Evolutionary conservation across 345 rosid species (phyloP), one percentile per base, ranked within the genome.

Genomic region (Heritiera littoralis): DNA sequence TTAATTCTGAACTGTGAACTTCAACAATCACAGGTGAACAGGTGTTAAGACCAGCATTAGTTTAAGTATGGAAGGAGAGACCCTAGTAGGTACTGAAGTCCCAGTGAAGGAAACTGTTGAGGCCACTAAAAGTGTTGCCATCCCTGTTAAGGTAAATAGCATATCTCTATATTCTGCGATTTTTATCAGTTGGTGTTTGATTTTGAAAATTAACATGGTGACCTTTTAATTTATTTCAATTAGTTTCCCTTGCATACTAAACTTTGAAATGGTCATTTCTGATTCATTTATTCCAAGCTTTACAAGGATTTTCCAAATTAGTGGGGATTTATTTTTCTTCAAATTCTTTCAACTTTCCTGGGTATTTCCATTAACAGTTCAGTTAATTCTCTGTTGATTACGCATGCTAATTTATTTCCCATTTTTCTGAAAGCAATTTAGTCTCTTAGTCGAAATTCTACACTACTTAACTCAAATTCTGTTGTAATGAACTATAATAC

Each of bases 61-160:
- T 78, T 64, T 69, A 23, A 81, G 28, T 2, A 93, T 97, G 99
- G 98, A 90, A 74, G 97, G 83, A 72, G 88, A 80, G 79, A 87
- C 85, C 10, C 85, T 59, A 83, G 83, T 82, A 10, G 81, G 76
- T 81, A 79, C 92, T 65, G 98, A 86, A 78, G 80, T 86, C 80
- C 92, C 93, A 4, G 87, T 85, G 54, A 80, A 78, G 84, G 89
- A 90, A 81, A 81, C 75, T 69, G 73, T 76, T 64, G 90, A 82
- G 61, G 88, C 77, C 10, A 78, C 83, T 23, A 83, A 82, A 72
- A 83, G 66, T 64, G 84, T 72, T 77, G 86, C 81, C 51, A 86
- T 80, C 54, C 84, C 81, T 41, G 65, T 89, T 56, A 89, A 92
- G 94, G 98, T 92, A 86, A 14, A 80, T 9, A 41, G 0, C 51